Base-by-base conservation (phyloP, 768 basidiomycete species). In the Russula abietina region DNA sequence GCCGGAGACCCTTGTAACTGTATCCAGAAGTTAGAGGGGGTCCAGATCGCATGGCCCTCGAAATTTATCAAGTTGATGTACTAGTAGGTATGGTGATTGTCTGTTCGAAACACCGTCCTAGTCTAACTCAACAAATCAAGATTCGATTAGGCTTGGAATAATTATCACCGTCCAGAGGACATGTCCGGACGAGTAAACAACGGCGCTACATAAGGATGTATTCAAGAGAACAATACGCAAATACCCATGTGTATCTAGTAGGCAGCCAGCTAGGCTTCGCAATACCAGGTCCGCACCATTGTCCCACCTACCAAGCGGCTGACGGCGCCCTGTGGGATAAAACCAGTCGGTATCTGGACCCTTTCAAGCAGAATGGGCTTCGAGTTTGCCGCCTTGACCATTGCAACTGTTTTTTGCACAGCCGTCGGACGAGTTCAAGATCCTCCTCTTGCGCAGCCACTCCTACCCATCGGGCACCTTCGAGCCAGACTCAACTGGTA, bases 281-380 rank as follows among this genome's bases (percentile, higher is more conserved):
- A 33, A 41, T 7, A 24, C n/a, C 22, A 24, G 32, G 33, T 12
- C 11, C 28, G 71, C 86, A 87, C 88, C 86, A 90, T 17, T 61
- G 58, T 30, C 71, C 63, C 6, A 71, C 66, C 64, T 73, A 72
- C 24, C 55, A 65, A 1, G 61, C 68, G 0, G 67, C 55, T 5
- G 75, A 74, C 51, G 65, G 72, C 24, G 75, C 69, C 43, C 66
- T 33, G 38, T 0, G 82, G 82, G 6, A 70, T 41, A 68, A 56
- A 11, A 24, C 49, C 28, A n/a, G n/a, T 48, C 30, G 36, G 54
- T 28, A 36, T 46, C 28, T 9, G 32, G 36, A 56, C 5, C 11
- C 12, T 51, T 49, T n/a, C 39, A 36, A 56, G 50, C 2, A 57
- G 38, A n/a, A 55, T 24, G 16, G 51, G 61, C 14, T 41, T n/a